A percentile compares a stretch with the other conserved stretches of the same genome.
Conservation (phyloP, 331 rosid genomes). For the Malus hybrid region DNA sequence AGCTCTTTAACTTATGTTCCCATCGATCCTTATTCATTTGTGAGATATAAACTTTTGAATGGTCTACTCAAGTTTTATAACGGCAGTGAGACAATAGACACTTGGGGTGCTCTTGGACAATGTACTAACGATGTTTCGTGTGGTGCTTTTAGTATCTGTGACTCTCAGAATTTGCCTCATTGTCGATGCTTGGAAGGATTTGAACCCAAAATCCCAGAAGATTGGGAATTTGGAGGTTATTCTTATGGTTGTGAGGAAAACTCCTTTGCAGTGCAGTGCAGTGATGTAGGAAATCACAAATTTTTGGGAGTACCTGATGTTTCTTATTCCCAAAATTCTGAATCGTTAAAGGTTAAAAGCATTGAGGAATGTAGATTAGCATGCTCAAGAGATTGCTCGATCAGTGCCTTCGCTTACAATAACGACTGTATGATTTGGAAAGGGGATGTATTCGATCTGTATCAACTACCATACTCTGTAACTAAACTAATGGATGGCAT, state of each 20-base stretch:
- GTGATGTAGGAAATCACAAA: not conserved
- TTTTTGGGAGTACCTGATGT: not conserved
- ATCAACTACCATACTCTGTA: not conserved
- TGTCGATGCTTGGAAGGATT: slow-evolving; percentile 24
- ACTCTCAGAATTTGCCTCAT: not conserved
- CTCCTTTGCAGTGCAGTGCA: not conserved
- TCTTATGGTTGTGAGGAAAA: slow-evolving; percentile 17
- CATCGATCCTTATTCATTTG: too few species aligned
- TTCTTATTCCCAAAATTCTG: not conserved
- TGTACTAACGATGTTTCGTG: not conserved
- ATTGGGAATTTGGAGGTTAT: slow-evolving; percentile 2
- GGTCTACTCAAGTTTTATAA: slow-evolving; percentile 10
- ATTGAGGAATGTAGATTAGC: not conserved
- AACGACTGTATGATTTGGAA: slow-evolving; percentile 9
- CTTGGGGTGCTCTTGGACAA: not conserved
- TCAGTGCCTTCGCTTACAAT: slow-evolving; percentile 11
- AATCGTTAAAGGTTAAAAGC: not conserved
- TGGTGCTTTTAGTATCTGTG: slow-evolving; percentile 10
- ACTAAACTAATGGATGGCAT: not conserved
- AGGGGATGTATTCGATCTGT: not conserved
- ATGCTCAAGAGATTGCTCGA: slow-evolving; percentile 17
- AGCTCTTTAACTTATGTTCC: too few species aligned
- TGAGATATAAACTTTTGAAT: not conserved
- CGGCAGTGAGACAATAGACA: not conserved
- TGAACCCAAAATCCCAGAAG: not conserved